phyloP scores from a whole-genome alignment of 345 rosid species.

The Gynandropsis gynandra region DNA sequence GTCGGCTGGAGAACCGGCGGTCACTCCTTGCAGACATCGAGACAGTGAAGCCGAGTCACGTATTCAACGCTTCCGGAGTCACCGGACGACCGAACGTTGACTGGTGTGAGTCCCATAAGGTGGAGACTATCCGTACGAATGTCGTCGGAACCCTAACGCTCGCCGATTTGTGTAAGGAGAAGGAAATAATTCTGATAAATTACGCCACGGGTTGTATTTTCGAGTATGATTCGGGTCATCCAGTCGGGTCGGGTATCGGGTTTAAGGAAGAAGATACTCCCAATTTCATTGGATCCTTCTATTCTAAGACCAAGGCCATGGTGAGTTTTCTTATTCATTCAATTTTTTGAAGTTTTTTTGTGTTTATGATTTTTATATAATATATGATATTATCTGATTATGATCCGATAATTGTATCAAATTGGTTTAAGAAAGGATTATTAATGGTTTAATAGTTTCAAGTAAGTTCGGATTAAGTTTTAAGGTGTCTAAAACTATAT shows the following conservation, averaged over 20 bases:
- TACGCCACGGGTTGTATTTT: slow-evolving; percentile 82
- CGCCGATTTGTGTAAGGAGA: slow-evolving; percentile 64
- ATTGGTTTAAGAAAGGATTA: no score
- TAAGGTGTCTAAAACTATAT: no score
- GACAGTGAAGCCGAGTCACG: slow-evolving; percentile 51
- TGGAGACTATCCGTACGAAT: slow-evolving; percentile 70
- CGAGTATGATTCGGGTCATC: slow-evolving; percentile 57
- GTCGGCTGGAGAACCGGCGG: slow-evolving; percentile 60
- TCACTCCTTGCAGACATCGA: slow-evolving; percentile 54
- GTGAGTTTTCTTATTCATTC: slow-evolving; percentile 27
- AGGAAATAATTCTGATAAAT: slow-evolving; percentile 49
- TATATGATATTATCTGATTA: background rate
- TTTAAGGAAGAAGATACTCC: slow-evolving; percentile 77
- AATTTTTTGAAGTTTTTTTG: background rate
- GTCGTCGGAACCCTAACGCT: slow-evolving; percentile 71
- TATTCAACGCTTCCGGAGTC: slow-evolving; percentile 80
- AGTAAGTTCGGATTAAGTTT: no score
- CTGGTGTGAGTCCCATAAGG: slow-evolving; percentile 84
- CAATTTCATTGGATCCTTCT: slow-evolving; percentile 65
- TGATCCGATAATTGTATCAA: no score
- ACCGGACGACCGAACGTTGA: slow-evolving; percentile 82
- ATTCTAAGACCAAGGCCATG: slow-evolving; percentile 84
- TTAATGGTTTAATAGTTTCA: no score
- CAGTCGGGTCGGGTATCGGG: slow-evolving; percentile 59
- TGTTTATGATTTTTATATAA: background rate